phyloP scores from a whole-genome alignment of 345 rosid genomes.

The Reutealis trisperma region DNA sequence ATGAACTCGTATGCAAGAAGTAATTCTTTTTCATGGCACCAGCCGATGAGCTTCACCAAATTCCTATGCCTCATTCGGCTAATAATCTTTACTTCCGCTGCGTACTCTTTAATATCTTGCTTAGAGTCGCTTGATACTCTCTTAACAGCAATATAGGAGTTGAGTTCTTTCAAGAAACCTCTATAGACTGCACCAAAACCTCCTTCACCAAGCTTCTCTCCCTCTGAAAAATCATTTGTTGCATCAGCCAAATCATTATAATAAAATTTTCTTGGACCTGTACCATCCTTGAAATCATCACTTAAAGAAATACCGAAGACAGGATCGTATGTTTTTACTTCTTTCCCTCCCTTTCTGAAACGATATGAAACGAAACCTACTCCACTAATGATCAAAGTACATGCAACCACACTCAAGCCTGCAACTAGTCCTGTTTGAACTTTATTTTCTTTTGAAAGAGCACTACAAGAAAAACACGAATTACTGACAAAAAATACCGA shows the following conservation, averaged over 20 bases:
- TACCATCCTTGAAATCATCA: conserved; percentile 19
- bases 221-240: conserved; percentile 30
- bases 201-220: conserved; percentile 35
- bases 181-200: conserved; percentile 38
- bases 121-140: conserved; percentile 17
- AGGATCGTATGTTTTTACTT: not conserved
- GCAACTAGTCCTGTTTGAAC: not conserved
- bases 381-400: not conserved
- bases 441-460: not conserved
- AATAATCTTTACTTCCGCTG: conserved; percentile 33
- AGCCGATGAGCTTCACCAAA: conserved; percentile 39
- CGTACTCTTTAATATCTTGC: conserved; percentile 32
- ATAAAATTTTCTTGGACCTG: conserved; percentile 32
- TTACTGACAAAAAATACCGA: too few species aligned
- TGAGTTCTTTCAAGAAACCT: conserved; percentile 19
- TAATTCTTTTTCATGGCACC: conserved; percentile 40
- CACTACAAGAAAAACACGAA: too few species aligned
- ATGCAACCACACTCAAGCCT: not conserved
- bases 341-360: not conserved
- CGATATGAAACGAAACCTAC: not conserved
- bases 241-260: conserved; percentile 28
- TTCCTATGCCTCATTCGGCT: conserved; percentile 40
- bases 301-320: not conserved
- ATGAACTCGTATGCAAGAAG: conserved; percentile 39
- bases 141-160: conserved; percentile 25